These are phyloP conservation scores for Francoa sonchifolia DNA, from an alignment of 441 rosid genomes.

Conservation along the genomic window DNA sequence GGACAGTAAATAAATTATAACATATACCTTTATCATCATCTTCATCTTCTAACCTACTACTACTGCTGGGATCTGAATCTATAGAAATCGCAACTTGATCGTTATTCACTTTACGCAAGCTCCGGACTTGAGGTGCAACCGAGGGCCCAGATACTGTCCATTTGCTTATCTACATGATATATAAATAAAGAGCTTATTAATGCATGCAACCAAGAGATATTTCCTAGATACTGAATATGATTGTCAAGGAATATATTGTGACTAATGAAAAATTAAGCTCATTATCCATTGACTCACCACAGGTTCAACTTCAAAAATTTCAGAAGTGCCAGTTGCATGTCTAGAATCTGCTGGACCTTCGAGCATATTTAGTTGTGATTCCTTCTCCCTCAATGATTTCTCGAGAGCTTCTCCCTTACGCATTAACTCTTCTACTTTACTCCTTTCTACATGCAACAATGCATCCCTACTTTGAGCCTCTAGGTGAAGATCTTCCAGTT, in stretches of 20 bases:
- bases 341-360: slow-evolving; percentile 32
- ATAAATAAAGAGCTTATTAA: no score
- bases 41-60: slow-evolving; percentile 60
- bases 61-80: slow-evolving; percentile 42
- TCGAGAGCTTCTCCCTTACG: slow-evolving; percentile 52
- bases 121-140: slow-evolving; percentile 71
- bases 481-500: slow-evolving; percentile 41
- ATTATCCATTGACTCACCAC: slow-evolving; percentile 40
- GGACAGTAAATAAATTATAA: no score
- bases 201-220: no score
- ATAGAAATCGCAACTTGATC: slow-evolving; percentile 93
- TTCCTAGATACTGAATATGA: background rate
- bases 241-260: no score
- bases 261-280: no score
- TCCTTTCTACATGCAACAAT: slow-evolving; percentile 63
- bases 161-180: slow-evolving; percentile 69
- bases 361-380: slow-evolving; percentile 49
- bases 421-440: slow-evolving; percentile 59
- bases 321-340: slow-evolving; percentile 31
- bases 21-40: slow-evolving; percentile 99
- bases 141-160: slow-evolving; percentile 50
- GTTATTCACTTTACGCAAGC: slow-evolving; percentile 76
- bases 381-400: slow-evolving; percentile 58
- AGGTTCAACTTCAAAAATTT: slow-evolving; percentile 82
- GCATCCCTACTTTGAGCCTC: slow-evolving; percentile 52